Base-by-base conservation (phyloP, 805 yeast species). In the Grigorovia yakushimaensis region DNA sequence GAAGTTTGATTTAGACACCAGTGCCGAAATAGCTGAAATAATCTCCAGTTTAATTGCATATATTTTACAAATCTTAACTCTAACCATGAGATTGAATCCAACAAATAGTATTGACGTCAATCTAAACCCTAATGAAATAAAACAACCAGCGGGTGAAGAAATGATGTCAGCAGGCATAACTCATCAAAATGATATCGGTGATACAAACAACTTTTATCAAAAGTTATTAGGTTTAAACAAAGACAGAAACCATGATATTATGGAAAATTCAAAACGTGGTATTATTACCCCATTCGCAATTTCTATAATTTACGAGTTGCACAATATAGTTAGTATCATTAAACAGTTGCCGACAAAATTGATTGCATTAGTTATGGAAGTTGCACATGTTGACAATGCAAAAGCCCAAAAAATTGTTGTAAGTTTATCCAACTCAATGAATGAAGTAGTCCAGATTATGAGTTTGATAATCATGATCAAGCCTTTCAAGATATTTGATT, bases 401-500 rank as follows among this genome's bases (percentile, higher is more conserved):
- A 48, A 53, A 23, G 54, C 64, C 3, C 67, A 60, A 45, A 56
- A 52, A 7, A 47, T 60, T n/a, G 63, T 64, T 4, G 58, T 64
- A 11, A 51, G 54, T 33, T 47, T 64, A 42, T 62, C 67, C 0
- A 60, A 61, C 44, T 57, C 65, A 7, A 58, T 62, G 65, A 61
- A 61, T 46, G 65, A 61, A 33, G 49, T 64, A 42, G 59, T 62
- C 8, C 66, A 62, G 38, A 61, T 61, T 3, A 58, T 64, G 15
- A 60, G 65, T 44, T 51, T 61, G 21, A 46, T 62, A 20, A 57
- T 51, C 40, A 49, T 60, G 54, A 53, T 62, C 24, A 58, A 61
- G 30, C 67, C 68, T 5, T 55, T 60, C 36, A 60, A 56, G 41
- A 53, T 61, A 39, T 59, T 57, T 43, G 64, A 59, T 33, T 48